Evolutionary conservation across 2,329 filamentous ascomycete genomes (phyloP).

Genomic region (Cercospora berteroae): DNA sequence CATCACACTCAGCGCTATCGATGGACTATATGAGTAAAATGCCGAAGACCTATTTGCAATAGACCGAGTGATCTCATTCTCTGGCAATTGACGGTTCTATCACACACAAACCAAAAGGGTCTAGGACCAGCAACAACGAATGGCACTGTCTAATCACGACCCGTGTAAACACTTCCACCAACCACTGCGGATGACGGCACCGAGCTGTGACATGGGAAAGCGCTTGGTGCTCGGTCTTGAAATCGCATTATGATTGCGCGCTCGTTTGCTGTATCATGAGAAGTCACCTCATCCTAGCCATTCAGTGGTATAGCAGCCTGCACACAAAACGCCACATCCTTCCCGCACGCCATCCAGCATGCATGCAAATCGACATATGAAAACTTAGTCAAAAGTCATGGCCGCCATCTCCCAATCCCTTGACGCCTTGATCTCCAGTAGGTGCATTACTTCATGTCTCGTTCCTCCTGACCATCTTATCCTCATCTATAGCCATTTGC

Average conservation of each 20-base stretch:
- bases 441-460: slow-evolving; percentile 7
- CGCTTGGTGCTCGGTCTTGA: neutral
- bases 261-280: neutral
- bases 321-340: neutral
- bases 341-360: neutral
- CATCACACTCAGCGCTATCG: neutral
- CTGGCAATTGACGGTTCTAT: neutral
- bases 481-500: slow-evolving; percentile 4
- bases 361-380: neutral
- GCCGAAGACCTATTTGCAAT: neutral
- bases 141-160: neutral
- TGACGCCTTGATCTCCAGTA: neutral
- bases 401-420: neutral
- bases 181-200: neutral
- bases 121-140: neutral
- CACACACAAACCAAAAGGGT: neutral
- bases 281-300: neutral
- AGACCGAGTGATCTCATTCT: neutral
- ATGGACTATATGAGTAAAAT: neutral
- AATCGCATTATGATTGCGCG: neutral
- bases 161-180: no score
- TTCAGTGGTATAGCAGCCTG: neutral
- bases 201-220: neutral
- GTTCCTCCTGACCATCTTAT: neutral
- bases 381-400: neutral